phyloP scores from a whole-genome alignment of 805 yeast genomes.

The Lachancea kluyveri region DNA sequence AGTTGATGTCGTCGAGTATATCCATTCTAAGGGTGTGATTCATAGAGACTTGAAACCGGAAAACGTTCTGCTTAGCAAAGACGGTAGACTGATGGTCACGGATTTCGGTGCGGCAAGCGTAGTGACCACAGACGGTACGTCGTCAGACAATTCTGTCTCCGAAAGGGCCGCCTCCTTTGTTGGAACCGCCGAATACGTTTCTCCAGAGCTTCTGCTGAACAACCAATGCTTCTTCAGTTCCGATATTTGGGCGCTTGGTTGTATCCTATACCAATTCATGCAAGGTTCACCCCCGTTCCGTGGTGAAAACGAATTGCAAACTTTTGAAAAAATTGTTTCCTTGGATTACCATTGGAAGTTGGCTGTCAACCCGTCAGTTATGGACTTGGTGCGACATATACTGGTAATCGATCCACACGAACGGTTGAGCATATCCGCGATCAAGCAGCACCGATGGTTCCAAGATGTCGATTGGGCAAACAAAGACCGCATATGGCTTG shows the following conservation, averaged over 20 bases:
- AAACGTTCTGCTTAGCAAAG: slow-evolving; percentile 76
- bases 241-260: slow-evolving; percentile 93
- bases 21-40: slow-evolving; percentile 83
- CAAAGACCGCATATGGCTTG: slow-evolving; percentile 62
- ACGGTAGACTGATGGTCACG: slow-evolving; percentile 84
- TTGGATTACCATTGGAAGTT: slow-evolving; percentile 66
- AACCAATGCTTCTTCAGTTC: slow-evolving; percentile 79
- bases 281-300: slow-evolving; percentile 87
- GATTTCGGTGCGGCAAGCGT: slow-evolving; percentile 96
- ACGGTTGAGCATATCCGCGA: slow-evolving; percentile 49
- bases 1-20: slow-evolving; percentile 84
- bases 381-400: slow-evolving; percentile 60
- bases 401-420: slow-evolving; percentile 65
- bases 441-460: slow-evolving; percentile 72
- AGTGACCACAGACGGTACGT: slow-evolving; percentile 23
- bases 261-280: slow-evolving; percentile 76
- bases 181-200: slow-evolving; percentile 95
- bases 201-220: slow-evolving; percentile 78
- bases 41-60: slow-evolving; percentile 96
- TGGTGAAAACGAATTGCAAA: slow-evolving; percentile 76
- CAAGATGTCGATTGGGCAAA: slow-evolving; percentile 59
- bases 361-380: slow-evolving; percentile 53
- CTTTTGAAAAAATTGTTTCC: slow-evolving; percentile 81
- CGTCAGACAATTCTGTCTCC: slow-evolving; percentile 4
- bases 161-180: slow-evolving; percentile 70